phyloP scores from a whole-genome alignment of 2,329 filamentous ascomycete species.

The Arthrobotrys iridis region DNA sequence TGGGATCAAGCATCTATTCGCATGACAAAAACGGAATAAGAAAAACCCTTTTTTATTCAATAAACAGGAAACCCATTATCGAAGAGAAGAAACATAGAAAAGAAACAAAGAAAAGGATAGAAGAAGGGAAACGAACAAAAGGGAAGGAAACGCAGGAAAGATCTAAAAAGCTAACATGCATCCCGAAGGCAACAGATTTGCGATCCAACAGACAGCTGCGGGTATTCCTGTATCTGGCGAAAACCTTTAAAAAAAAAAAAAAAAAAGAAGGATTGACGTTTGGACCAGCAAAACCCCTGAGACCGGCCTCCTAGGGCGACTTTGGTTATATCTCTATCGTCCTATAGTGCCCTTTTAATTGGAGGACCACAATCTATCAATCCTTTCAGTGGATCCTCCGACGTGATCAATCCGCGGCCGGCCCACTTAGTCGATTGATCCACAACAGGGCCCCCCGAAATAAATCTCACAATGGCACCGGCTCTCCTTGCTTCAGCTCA shows the following conservation, averaged over 20 bases:
- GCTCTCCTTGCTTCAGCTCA: constrained; percentile 50
- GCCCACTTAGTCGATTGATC: constrained; percentile 30
- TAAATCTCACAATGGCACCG: constrained; percentile 40
- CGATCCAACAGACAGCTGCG: constrained; percentile 32
- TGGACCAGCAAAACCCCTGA: constrained; percentile 22
- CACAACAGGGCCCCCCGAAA: not conserved
- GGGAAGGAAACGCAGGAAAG: constrained; percentile 25
- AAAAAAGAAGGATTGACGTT: constrained; percentile 23
- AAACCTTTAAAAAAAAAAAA: constrained; percentile 40
- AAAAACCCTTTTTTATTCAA: not conserved
- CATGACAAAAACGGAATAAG: constrained; percentile 3
- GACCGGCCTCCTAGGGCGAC: constrained; percentile 20
- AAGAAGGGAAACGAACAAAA: constrained; percentile 6
- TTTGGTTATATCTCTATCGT: constrained; percentile 30
- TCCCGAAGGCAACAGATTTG: constrained; percentile 27
- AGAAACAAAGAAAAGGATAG: not conserved
- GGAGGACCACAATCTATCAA: constrained; percentile 37
- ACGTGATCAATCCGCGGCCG: constrained; percentile 37
- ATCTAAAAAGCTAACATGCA: constrained; percentile 16
- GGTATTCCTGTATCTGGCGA: constrained; percentile 21
- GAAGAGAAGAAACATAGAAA: constrained; percentile 1
- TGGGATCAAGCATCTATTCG: constrained; percentile 23
- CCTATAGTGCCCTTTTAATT: constrained; percentile 44
- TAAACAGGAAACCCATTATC: not conserved
- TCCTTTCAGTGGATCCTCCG: constrained; percentile 44